Base-by-base conservation (phyloP, 768 basidiomycete genomes). In the Exidia glandulosa region DNA sequence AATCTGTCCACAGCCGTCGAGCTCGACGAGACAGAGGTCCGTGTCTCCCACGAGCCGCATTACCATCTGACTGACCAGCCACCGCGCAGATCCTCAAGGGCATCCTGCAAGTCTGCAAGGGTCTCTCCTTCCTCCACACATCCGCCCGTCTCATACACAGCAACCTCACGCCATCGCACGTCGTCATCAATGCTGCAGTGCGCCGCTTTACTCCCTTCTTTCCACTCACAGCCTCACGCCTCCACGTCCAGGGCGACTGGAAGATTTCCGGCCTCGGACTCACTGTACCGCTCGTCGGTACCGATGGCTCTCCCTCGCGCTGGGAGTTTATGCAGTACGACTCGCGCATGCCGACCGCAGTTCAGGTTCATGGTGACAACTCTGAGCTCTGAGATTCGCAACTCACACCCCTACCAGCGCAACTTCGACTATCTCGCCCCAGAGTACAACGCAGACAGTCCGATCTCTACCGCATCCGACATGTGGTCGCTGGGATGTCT, bases 261-360 rank as follows among this genome's bases (percentile, higher is more conserved):
- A 99, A 97, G 74, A 81, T 99, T 33, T 84, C 88, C 19, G 94
- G 93, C 2, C 78, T 99, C 37, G 91, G 92, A 2, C 75, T 94
- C 56, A 92, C 90, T 1, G 93, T 94, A 32, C 80, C 90, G 5
- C 76, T 96, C 7, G 73, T 81, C 37, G 75, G 78, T 27, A 73
- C 83, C 3, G 82, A 87, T 61, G 93, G 93, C 5, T 75, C 80
- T 7, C 79, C 88, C 0, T 83, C 91, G 0, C 80, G 83, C 30
- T 98, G 94, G 88, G 88, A 92, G 65, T 96, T 89, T 66, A 94
- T 94, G 0, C 86, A 89, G 27, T 88, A 85, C 62, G 94, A 98
- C 72, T 82, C 83, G 25, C 79, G 88, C 57, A 74, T 89, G 27
- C 90, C 93, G 0, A 70, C 82, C 16, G 89, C 90, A 65, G 81